Conservation (phyloP, 1,284 basidiomycete genomes). For the Athelia psychrophila region DNA sequence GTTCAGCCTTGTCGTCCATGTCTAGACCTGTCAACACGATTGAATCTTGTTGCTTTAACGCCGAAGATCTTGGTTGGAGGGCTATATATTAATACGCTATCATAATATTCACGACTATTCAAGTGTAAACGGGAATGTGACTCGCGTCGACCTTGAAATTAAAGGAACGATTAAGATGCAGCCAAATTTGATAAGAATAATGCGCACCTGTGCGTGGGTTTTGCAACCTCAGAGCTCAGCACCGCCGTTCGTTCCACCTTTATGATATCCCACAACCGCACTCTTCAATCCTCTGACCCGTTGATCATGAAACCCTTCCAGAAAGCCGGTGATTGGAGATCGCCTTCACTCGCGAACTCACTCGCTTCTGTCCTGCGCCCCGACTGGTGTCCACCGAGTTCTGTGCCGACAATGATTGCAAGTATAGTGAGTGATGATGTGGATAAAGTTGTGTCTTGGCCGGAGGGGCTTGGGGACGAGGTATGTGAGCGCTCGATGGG, state of each 20-base stretch:
- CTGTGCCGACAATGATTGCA: constrained; percentile 62
- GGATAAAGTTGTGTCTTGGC: constrained; percentile 33
- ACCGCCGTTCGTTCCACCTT: constrained; percentile 70
- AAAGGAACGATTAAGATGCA: no score
- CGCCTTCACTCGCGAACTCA: constrained; percentile 41
- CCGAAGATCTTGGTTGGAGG: no score
- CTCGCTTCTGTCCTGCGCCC: constrained; percentile 55
- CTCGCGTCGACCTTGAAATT: no score
- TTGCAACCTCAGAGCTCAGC: constrained; percentile 65
- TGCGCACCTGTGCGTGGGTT: constrained; percentile 65
- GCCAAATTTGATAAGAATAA: constrained; percentile 3
- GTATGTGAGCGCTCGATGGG: background rate
- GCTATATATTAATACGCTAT: constrained; percentile 30
- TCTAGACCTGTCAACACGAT: no score
- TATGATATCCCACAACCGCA: constrained; percentile 82
- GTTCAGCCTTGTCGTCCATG: no score
- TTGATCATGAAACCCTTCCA: constrained; percentile 73
- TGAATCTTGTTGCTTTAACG: no score
- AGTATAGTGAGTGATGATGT: constrained; percentile 61
- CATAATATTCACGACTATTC: constrained; percentile 24
- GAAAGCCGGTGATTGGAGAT: constrained; percentile 30
- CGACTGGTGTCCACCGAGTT: constrained; percentile 67
- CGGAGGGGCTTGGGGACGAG: constrained; percentile 1
- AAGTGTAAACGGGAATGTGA: no score
- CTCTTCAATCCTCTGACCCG: constrained; percentile 75